Evolutionary conservation across 805 yeast species (phyloP).

Genomic region (Teunomyces panamensis): DNA sequence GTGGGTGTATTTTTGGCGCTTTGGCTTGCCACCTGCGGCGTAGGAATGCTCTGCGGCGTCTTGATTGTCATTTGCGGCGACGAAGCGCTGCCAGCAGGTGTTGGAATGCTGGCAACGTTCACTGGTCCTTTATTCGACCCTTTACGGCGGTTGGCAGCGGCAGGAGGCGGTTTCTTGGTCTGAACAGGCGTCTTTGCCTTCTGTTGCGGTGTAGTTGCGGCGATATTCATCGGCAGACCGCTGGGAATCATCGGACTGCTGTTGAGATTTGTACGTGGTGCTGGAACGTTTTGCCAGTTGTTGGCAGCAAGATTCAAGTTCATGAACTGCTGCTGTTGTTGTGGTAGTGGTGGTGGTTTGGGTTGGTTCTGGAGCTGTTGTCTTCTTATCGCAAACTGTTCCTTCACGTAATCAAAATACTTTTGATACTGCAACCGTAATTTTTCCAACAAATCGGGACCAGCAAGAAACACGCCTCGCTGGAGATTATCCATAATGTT

Average conservation of each 20-base stretch:
- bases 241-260: slow-evolving; percentile 28
- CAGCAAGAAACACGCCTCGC: slow-evolving; percentile 63
- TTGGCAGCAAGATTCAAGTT: slow-evolving; percentile 12
- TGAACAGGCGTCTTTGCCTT: slow-evolving; percentile 5
- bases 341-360: slow-evolving; percentile 6
- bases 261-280: slow-evolving; percentile 10
- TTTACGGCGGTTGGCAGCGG: slow-evolving; percentile 18
- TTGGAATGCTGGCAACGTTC: slow-evolving; percentile 27
- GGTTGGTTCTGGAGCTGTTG: slow-evolving; percentile 34
- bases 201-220: neutral
- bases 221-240: slow-evolving; percentile 11
- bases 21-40: slow-evolving; percentile 38
- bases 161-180: slow-evolving; percentile 6
- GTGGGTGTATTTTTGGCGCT: slow-evolving; percentile 42
- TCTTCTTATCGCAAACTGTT: slow-evolving; percentile 45
- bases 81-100: slow-evolving; percentile 34
- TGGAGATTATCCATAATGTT: slow-evolving; percentile 70
- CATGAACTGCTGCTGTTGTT: slow-evolving; percentile 5
- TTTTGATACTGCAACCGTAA: slow-evolving; percentile 69
- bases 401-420: slow-evolving; percentile 72
- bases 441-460: slow-evolving; percentile 68
- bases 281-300: slow-evolving; percentile 15
- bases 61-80: slow-evolving; percentile 42
- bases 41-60: slow-evolving; percentile 43
- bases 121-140: slow-evolving; percentile 22